Evolutionary conservation across 2,329 filamentous ascomycete species (phyloP), one percentile per base, ranked within the genome.

Genomic region (Reticulascus tulasneorum): DNA sequence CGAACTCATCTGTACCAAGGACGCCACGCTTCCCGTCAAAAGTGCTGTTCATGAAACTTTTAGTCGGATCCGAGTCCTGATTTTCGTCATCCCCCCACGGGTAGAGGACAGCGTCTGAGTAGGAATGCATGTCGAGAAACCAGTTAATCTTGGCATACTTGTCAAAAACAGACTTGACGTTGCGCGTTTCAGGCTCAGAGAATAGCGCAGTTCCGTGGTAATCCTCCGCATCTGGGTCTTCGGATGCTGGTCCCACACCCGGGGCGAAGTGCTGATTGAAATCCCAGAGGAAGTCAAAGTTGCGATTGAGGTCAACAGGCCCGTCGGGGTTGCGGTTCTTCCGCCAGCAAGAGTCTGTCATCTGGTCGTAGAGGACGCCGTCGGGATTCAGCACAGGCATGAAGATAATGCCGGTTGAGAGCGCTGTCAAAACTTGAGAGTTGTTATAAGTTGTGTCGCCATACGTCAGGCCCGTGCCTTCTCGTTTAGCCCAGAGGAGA

Each of bases 271-370:
- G 54, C 36, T 57, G 57, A 21, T 50, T 56, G 47, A 67, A 73
- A 55, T 79, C 66, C 70, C 74, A 79, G 7, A 76, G 51, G 52
- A 75, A 73, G 51, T 77, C 71, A 46, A 76, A 76, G 58, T 77
- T 77, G 34, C 73, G 64, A 54, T 77, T 77, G 32, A 77, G 56
- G 45, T 77, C 73, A 21, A 76, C 59, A 13, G 71, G 72, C 18
- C 69, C 37, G 9, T 56, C 54, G 19, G 22, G 9, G 52, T 73
- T 75, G 22, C 73, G 67, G 52, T 77, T 77, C 60, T 75, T 76
- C 45, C 72, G 66, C 73, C 73, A 77, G 59, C 72, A 74, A 19
- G 54, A 55, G 46, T 67, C 60, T 18, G 61, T 66, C 13, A 56
- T 51, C 47, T 77, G 72, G 45, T 77, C 73, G 46, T 68, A 66